Evolutionary conservation across 345 rosid species (phyloP), one percentile per base, ranked within the genome.

Genomic region (Psidium guajava): DNA sequence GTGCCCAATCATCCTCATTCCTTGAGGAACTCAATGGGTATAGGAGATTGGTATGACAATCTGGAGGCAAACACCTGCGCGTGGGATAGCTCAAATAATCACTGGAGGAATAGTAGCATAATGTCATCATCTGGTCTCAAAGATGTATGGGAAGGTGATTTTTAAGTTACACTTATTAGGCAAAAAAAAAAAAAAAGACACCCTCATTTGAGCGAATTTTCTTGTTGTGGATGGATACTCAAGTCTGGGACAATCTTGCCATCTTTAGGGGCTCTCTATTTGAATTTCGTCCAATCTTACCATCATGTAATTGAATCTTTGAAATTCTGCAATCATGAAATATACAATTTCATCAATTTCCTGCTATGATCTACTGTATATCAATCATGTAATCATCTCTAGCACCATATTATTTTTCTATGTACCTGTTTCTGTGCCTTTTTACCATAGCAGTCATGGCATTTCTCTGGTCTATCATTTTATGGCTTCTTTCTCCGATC

Each of bases 141-240:
- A 82, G 85, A 90, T 57, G 73, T 86, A 32, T 90, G 93, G 94
- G 90, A 91, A 83, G 98, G 95, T 96, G 89, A 83, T 85, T 85
- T 86, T 81, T 11, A 52, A 69, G 73, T 57, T 28, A 44, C 32
- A 27, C 69, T 47, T 83, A 83, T 83, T 20, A 36, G 22, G 47
- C 47, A 11, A 69, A 15, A 53, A 14, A 64, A 64, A 64, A 64
- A 8, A 82, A 20, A 21, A 18, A 51, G 54, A 28, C 22, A 40
- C 57, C 57, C 57, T 47, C n/a, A 28, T 82, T 53, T 32, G 59
- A 27, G 42, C 47, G 6, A 69, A 69, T 69, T 69, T 32, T 69
- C 47, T 69, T 12, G 18, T 9, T 9, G 47, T 69, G 80, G 59
- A 36, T 69, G 80, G 59, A 36, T 69, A 21, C 47, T 69, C 80